Base-by-base conservation (phyloP, 2,329 filamentous ascomycete species). In the Alternaria gaisen region DNA sequence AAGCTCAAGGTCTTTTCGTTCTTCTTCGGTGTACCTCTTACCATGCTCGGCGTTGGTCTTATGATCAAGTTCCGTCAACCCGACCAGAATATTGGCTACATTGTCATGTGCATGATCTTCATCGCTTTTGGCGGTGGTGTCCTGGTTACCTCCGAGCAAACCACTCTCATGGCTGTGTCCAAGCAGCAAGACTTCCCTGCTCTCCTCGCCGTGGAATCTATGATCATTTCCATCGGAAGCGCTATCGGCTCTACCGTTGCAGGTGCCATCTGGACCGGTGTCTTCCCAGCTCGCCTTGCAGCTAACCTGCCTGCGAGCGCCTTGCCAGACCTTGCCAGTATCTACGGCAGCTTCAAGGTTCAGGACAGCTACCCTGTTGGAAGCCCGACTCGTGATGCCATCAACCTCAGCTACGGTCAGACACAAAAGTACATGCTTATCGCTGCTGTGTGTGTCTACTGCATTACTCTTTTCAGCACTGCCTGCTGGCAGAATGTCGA, bases 201-300 rank as follows among this genome's bases (percentile, higher is more conserved):
- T 12, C 65, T 75, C 2, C 65, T 77, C 8, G 74, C 74, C 18
- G 81, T 91, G 64, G 82, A 89, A 56, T 82, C 85, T 12, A 84
- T 90, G 44, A 85, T 88, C 47, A 82, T 86, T 64, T 84, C 84
- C 59, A 84, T 91, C 61, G 90, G 79, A 7, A 69, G 71, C 36
- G 77, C 77, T 20, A 74, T 80, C 28, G 79, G 79, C 0, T 72
- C 64, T n/a, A 84, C 88, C 8, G 83, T 91, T 48, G 84, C 88
- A 1, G 84, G 84, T 0, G 88, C 88, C 10, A 86, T 91, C 63
- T 91, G 88, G 88, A 87, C 85, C 0, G 82, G 84, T 61, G 83
- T 85, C 1, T 86, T 91, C 68, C 84, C 83, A 5, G 75, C 79
- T 18, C 82, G 83, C 11, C 80, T 90, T 14, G 68, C 60, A 42